These are phyloP conservation scores for Antrodiella citrinella DNA, from an alignment of 768 basidiomycete genomes.

Conservation along the genomic window DNA sequence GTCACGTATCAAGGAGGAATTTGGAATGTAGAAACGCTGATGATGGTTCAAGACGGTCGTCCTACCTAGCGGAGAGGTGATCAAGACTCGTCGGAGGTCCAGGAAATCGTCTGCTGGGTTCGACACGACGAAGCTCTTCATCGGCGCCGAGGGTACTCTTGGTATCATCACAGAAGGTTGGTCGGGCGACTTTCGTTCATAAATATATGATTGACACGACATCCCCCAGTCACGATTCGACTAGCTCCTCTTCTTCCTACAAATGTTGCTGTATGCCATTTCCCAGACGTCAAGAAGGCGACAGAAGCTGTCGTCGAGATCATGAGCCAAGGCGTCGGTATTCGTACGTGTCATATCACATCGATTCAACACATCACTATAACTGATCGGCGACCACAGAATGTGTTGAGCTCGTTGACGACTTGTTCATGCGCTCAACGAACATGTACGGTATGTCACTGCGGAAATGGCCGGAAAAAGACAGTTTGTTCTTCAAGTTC, in stretches of 20 bases:
- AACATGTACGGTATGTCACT: constrained; percentile 10
- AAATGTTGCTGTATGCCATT: constrained; percentile 83
- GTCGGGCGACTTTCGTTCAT: no score
- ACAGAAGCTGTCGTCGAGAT: constrained; percentile 80
- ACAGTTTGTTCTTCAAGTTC: constrained; percentile 88
- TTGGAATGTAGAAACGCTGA: no score
- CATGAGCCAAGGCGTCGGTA: constrained; percentile 26
- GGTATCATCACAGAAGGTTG: constrained; percentile 84
- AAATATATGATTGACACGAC: neutral
- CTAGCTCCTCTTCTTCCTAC: constrained; percentile 77
- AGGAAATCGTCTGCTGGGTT: constrained; percentile 85
- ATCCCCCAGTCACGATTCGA: constrained; percentile 62
- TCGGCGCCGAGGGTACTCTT: constrained; percentile 84
- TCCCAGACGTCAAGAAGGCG: constrained; percentile 70
- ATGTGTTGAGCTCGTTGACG: constrained; percentile 82
- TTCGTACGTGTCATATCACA: constrained; percentile 16
- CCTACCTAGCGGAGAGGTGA: constrained; percentile 75
- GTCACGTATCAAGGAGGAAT: no score
- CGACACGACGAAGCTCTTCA: constrained; percentile 81
- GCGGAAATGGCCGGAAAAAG: constrained; percentile 54
- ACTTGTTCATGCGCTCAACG: constrained; percentile 12
- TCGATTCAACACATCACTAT: constrained; percentile 29
- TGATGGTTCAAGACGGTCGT: constrained; percentile 60
- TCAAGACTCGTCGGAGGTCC: constrained; percentile 75
- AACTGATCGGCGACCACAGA: constrained; percentile 32